Base-by-base conservation (phyloP, 2,329 filamentous ascomycete species). In the Chrysosporium queenslandicum region DNA sequence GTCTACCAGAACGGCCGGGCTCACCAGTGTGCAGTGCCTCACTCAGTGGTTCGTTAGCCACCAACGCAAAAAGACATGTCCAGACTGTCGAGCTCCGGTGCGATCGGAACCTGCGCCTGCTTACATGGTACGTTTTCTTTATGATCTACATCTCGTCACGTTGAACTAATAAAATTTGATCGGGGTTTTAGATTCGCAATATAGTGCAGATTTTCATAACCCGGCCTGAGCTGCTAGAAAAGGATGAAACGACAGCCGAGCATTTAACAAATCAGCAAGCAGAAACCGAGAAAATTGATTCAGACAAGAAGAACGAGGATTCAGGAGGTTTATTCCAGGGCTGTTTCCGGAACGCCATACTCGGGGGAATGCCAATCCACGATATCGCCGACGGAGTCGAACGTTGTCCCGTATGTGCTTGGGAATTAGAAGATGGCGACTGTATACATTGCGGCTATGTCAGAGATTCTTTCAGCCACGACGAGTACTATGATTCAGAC, bases 1-100 rank as follows among this genome's bases (percentile, higher is more conserved):
- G 2, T 36, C 5, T 16, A 20, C 2, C 1, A 14, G 37, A 32
- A n/a, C n/a, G n/a, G n/a, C n/a, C 16, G 12, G 16, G 18, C 47
- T 50, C 3, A 42, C 8, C 4, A 2, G 12, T 7, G 12, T 3
- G n/a, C 18, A 80, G 77, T 80, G 80, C 59, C 69, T 79, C 40
- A 74, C 74, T 58, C 77, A 74, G 55, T 79, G 76, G 75, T 80
- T 78, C 61, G 64, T 66, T 34, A 73, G 67, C 59, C 73, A 77
- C 59, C 76, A 70, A 62, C 68, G 68, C 40, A 80, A 77, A 60
- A 83, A 82, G 64, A 82, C 81, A 59, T 86, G 83, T 65, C 83
- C 83, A 14, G 81, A 85, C 63, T 86, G 83, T 63, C 76, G 83
- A 55, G 71, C 77, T 2, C 68, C 72, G 32, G 78, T 85, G 53